Base-by-base conservation (phyloP, 2,329 filamentous ascomycete genomes). In the Rosellinia necatrix region DNA sequence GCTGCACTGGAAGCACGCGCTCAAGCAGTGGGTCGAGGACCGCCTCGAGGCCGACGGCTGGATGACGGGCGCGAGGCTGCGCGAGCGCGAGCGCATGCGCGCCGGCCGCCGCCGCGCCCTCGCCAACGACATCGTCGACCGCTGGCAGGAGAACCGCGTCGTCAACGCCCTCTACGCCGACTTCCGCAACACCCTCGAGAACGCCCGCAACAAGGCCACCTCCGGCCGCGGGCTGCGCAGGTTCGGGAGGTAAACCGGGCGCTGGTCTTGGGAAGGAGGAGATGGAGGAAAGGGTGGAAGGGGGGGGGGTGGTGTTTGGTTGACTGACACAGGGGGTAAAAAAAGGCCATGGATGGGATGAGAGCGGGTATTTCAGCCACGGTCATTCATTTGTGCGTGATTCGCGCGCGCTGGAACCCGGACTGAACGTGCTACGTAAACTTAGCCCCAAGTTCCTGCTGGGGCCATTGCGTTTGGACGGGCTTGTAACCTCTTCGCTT, bases 1-100 rank as follows among this genome's bases (percentile, higher is more conserved):
- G 3, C 80, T 85, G 4, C 90, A 94, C 72, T 92, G 90, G 90
- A 87, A 87, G 53, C 83, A 82, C 57, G 82, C 86, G 41, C 82
- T 93, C n/a, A 87, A 89, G 66, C 80, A 87, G 61, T 89, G 83
- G 81, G 86, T 92, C 0, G 77, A 88, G 21, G 78, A 81, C 24
- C 83, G 82, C 49, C 81, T 94, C 0, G 72, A 78, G 21, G 71
- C 71, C 1, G 78, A 86, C 56, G 85, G 84, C 0, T 80, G 87
- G 60, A 77, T 88, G 60, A 75, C 75, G 0, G 73, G 84, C 1
- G 73, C 80, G 9, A 80, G 84, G 65, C 74, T 91, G 27, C 75
- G 85, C 1, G 76, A 85, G 68, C 78, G 88, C 7, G 84, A 86
- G 54, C 77, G 75, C 53, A 81, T 84, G 82, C 86, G 79, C 60